Base-by-base conservation (phyloP, 2,329 filamentous ascomycete species). In the Clonostachys byssicola region DNA sequence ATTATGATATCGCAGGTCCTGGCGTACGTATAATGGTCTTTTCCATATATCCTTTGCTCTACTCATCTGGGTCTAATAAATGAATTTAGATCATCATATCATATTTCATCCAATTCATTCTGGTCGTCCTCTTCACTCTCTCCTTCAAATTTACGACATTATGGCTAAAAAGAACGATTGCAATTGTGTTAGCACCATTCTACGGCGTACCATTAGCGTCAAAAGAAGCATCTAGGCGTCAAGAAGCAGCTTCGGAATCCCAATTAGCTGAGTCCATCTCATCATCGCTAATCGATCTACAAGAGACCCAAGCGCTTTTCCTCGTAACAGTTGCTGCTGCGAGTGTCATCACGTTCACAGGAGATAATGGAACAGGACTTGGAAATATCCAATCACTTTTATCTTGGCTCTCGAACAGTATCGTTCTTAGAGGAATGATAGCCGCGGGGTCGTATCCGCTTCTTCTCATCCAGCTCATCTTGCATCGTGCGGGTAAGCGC, bases 221-320 rank as follows among this genome's bases (percentile, higher is more conserved):
- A 23, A 23, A 23, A 23, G 23, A 23, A 23, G 23, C 23, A 23
- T 23, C 23, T 7, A 23, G 23, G 6, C 16, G 36, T 6, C 36
- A 17, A 9, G 16, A 39, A 39, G 36, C 36, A 14, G 16, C 16
- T 17, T 39, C 36, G 6, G 36, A 39, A 17, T 14, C 13, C 6
- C 36, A 17, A 14, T 39, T 39, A 6, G 36, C 16, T 17, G 12
- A 14, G 6, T 39, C 36, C 36, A 17, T 39, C 36, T 14, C 36
- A 17, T 39, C 36, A 17, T 14, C 36, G 16, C 13, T 39, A 2
- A 17, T 39, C 36, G 36, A 39, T 39, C 36, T 39, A 5, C 36
- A 39, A 39, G 36, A 71, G 46, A 67, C 12, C 40, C 46, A 40
- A 42, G 40, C 34, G 43, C 46, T 39, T 34, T 43, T 36, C 46